Conservation (phyloP, 1,284 basidiomycete species). For the Austroboletus olivaceoglutinosus region DNA sequence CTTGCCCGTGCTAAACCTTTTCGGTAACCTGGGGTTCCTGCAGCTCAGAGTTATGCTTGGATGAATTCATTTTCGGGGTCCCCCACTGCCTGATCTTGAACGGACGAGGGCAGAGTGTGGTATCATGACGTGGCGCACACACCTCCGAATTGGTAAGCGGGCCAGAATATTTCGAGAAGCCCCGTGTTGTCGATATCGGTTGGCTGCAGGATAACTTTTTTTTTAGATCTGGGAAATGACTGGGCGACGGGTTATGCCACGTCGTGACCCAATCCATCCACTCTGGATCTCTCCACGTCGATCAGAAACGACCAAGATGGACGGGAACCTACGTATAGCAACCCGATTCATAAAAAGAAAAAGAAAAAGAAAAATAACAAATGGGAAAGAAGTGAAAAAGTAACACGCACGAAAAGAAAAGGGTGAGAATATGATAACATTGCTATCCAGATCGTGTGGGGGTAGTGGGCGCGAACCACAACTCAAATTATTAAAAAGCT, state of each 20-base stretch:
- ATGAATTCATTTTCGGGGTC: no score
- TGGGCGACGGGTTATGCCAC: slow-evolving; percentile 10
- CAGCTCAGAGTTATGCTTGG: no score
- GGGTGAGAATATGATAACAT: background rate
- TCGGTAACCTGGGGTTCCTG: background rate
- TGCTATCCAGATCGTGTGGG: slow-evolving; percentile 10
- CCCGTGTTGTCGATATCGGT: background rate
- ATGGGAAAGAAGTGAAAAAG: background rate
- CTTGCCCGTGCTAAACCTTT: background rate
- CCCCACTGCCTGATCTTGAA: background rate
- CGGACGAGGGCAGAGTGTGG: background rate
- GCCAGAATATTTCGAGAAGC: background rate
- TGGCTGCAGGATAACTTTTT: background rate
- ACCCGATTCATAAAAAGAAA: background rate
- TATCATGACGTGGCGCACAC: background rate
- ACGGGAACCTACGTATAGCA: background rate
- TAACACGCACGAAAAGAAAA: background rate
- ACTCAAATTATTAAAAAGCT: slow-evolving; percentile 28
- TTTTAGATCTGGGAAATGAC: slow-evolving; percentile 4
- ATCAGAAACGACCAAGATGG: background rate
- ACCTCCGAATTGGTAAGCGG: slow-evolving; percentile 12
- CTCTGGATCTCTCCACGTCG: background rate
- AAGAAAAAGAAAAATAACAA: background rate
- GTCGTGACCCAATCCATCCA: no score
- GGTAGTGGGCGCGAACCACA: slow-evolving; percentile 11